Base-by-base conservation (phyloP, 139 green algal species). In the Mesotaenium endlicherianum region DNA sequence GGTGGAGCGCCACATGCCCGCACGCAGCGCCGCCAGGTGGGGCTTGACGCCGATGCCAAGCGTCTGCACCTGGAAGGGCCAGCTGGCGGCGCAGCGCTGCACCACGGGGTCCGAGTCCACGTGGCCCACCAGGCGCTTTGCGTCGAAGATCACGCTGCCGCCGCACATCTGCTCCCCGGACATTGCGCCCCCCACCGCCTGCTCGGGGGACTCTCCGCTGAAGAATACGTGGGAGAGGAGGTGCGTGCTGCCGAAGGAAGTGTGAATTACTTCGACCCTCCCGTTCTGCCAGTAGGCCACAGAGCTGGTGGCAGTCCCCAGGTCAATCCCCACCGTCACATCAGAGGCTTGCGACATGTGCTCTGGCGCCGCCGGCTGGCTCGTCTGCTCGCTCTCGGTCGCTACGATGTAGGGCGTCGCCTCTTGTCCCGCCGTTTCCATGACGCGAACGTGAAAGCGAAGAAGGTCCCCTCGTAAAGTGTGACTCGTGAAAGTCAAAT, bases 51-150 rank as follows among this genome's bases (percentile, higher is more conserved):
- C 70, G 44, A 78, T 60, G 30, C 70, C 70, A 3, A 50, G 30
- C 5, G 36, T 45, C 16, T 78, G 70, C 70, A 94, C 87, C 70
- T 91, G 76, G 83, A 92, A 98, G 1, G 95, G 93, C 90, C 91
- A 97, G 53, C 95, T 92, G 89, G 94, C 95, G 38, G 95, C 92
- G 83, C 98, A 95, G 17, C 88, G 74, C 92, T 98, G 93, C 6
- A 98, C 90, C 14, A 85, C 81, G 11, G 93, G 71, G 80, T 98
- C 94, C 41, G 69, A 85, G 87, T 92, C 93, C 82, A 95, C 94
- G 81, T 94, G 93, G n/a, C 95, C 95, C 70, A 98, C 98, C 0
- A 98, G 88, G 45, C 95, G 93, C 93, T 98, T 98, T 76, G 96
- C 96, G 77, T 98, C 95, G 71, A 97, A 98, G 14, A 98, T 8